Conservation (phyloP, 352 stramenopile genomes). For the Phytophthora idaei region DNA sequence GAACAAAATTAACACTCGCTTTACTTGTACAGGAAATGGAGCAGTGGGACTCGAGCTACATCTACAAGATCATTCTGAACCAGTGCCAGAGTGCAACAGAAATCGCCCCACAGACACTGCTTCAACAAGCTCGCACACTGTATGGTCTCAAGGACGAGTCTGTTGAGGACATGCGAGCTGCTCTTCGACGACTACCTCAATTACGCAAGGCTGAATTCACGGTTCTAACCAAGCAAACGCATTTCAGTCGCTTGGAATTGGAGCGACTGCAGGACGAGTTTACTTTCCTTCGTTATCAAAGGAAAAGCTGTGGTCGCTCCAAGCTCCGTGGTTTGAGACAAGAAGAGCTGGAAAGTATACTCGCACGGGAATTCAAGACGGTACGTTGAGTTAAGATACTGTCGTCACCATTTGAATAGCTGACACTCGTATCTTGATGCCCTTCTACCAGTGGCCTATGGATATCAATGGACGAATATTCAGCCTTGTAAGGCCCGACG, state of each 20-base stretch:
- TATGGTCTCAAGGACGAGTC: conserved; percentile 67
- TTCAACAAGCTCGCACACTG: conserved; percentile 44
- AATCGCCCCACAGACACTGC: conserved; percentile 36
- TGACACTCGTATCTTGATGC: conserved; percentile 5
- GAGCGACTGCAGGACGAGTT: conserved; percentile 69
- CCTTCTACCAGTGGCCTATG: conserved; percentile 46
- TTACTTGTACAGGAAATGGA: conserved; percentile 42
- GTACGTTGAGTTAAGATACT: conserved; percentile 22
- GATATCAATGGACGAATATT: conserved; percentile 51
- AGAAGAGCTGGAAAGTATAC: conserved; percentile 60
- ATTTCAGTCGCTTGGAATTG: conserved; percentile 63
- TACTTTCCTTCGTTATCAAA: conserved; percentile 60
- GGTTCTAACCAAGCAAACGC: conserved; percentile 50
- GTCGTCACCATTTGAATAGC: not conserved
- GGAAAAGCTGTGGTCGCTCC: conserved; percentile 45
- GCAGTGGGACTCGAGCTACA: conserved; percentile 69
- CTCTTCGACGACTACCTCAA: conserved; percentile 49
- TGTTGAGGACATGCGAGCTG: conserved; percentile 63
- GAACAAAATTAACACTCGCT: not conserved
- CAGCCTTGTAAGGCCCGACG: conserved; percentile 54
- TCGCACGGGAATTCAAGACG: conserved; percentile 53
- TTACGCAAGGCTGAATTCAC: conserved; percentile 61
- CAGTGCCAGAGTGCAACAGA: conserved; percentile 41
- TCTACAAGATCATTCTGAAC: conserved; percentile 70
- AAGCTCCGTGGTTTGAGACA: conserved; percentile 56